Percentiles rank a stretch among this genome's conserved stretches.
Conservation (phyloP, 495 filamentous ascomycete genomes). For the Aspergillus indologenus region DNA sequence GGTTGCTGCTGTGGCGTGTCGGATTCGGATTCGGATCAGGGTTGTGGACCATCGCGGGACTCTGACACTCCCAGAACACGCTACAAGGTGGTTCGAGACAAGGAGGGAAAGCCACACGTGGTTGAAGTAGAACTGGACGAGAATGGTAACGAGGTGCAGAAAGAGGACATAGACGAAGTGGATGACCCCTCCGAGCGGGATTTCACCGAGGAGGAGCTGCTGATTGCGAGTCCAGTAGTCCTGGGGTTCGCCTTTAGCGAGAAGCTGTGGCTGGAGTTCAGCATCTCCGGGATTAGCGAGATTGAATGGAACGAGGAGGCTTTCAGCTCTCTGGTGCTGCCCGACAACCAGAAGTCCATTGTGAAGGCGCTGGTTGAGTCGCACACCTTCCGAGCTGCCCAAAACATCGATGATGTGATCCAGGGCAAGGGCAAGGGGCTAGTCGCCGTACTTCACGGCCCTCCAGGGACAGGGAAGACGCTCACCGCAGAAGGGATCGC, state of each 20-base stretch:
- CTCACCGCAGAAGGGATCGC: slow-evolving; percentile 86
- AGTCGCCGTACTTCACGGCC: slow-evolving; percentile 74
- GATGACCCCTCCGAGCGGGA: slow-evolving; percentile 41
- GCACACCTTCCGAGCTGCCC: slow-evolving; percentile 75
- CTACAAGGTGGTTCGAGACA: slow-evolving; percentile 64
- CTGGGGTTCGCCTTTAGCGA: slow-evolving; percentile 91
- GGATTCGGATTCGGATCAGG: slow-evolving; percentile 47
- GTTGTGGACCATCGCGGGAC: slow-evolving; percentile 35
- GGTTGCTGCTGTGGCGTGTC: slow-evolving; percentile 44
- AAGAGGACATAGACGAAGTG: slow-evolving; percentile 61
- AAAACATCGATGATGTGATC: slow-evolving; percentile 82
- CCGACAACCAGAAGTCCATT: slow-evolving; percentile 72
- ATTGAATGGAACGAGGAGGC: slow-evolving; percentile 82
- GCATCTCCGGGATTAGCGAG: slow-evolving; percentile 75
- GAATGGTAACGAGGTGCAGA: slow-evolving; percentile 58
- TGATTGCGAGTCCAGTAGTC: slow-evolving; percentile 86
- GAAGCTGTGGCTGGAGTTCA: slow-evolving; percentile 91
- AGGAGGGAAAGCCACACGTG: slow-evolving; percentile 56
- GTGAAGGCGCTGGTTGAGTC: slow-evolving; percentile 77
- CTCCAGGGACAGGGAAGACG: slow-evolving; percentile 85
- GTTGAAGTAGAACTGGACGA: slow-evolving; percentile 62
- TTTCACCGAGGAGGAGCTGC: slow-evolving; percentile 82
- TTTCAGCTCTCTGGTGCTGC: slow-evolving; percentile 73
- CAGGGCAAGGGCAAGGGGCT: slow-evolving; percentile 76
- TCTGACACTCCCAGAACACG: slow-evolving; percentile 56